These are phyloP conservation scores for Fusarium siculi DNA, from an alignment of 2,329 filamentous ascomycete genomes.

Conservation along the genomic window DNA sequence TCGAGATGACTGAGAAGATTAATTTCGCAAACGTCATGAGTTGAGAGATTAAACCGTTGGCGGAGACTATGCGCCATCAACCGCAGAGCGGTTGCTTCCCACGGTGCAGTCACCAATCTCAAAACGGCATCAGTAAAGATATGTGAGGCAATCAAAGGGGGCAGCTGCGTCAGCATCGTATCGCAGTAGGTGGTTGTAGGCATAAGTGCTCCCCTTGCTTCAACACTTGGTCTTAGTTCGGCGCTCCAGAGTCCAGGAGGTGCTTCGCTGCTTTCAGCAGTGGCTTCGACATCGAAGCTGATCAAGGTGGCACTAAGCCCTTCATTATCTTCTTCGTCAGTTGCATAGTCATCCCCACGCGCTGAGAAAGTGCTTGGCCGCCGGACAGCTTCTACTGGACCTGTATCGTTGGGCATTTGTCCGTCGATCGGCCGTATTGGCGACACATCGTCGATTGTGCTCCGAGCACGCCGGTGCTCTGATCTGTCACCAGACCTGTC, in stretches of 20 bases:
- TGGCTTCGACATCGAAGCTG: slow-evolving; percentile 70
- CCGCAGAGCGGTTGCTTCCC: slow-evolving; percentile 59
- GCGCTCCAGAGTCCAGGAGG: slow-evolving; percentile 67
- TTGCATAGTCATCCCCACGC: slow-evolving; percentile 63
- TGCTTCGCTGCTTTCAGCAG: slow-evolving; percentile 61
- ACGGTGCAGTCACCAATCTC: slow-evolving; percentile 57
- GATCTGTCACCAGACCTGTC: slow-evolving; percentile 29
- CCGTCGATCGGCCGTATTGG: slow-evolving; percentile 47
- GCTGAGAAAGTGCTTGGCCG: slow-evolving; percentile 60
- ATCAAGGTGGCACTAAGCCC: slow-evolving; percentile 67
- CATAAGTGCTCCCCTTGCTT: slow-evolving; percentile 40
- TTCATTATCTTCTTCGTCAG: slow-evolving; percentile 67
- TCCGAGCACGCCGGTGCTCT: slow-evolving; percentile 35
- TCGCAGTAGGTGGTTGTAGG: slow-evolving; percentile 55
- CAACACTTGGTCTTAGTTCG: slow-evolving; percentile 64
- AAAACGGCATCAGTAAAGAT: slow-evolving; percentile 57
- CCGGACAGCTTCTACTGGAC: slow-evolving; percentile 49
- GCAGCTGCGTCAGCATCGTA: slow-evolving; percentile 62
- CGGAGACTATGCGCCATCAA: slow-evolving; percentile 57
- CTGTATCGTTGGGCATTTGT: slow-evolving; percentile 42
- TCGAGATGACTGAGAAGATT: slow-evolving; percentile 52
- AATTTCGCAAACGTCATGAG: slow-evolving; percentile 52
- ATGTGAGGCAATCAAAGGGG: slow-evolving; percentile 59
- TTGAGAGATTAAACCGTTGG: slow-evolving; percentile 51
- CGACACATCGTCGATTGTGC: slow-evolving; percentile 40